phyloP scores from a whole-genome alignment of 768 basidiomycete genomes.

The Baorangia bicolor region DNA sequence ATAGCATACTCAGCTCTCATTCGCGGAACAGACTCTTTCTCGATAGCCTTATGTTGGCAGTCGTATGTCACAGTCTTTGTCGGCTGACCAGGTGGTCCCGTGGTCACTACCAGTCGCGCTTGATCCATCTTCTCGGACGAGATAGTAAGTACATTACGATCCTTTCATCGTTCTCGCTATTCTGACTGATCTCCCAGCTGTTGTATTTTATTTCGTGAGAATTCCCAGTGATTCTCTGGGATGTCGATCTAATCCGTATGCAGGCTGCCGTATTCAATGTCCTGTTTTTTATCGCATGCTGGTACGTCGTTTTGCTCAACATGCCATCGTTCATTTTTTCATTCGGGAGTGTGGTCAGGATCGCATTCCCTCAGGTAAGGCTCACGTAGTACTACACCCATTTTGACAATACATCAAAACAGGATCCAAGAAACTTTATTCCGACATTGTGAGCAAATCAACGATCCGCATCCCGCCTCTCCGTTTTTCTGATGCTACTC shows the following conservation, averaged over 20 bases:
- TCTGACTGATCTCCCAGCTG: conserved; percentile 8
- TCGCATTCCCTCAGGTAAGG: conserved; percentile 9
- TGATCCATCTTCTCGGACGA: conserved; percentile 19
- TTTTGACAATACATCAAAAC: not conserved
- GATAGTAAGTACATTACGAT: conserved; percentile 20
- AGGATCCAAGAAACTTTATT: conserved; percentile 20
- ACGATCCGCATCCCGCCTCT: not conserved
- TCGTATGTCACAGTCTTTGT: conserved; percentile 6
- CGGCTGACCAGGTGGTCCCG: not conserved
- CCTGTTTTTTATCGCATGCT: conserved; percentile 7
- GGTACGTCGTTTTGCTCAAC: conserved; percentile 8
- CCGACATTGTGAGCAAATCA: conserved; percentile 5
- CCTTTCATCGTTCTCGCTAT: not conserved
- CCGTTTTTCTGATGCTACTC: not conserved
- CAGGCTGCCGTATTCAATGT: conserved; percentile 10
- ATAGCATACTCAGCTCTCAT: not conserved
- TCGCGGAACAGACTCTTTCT: conserved; percentile 12
- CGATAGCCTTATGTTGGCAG: conserved; percentile 8
- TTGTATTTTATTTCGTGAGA: conserved; percentile 18
- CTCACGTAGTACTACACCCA: too few relatives aligned
- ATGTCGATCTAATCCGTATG: not conserved
- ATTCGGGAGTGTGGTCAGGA: conserved; percentile 3
- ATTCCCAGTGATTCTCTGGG: not conserved
- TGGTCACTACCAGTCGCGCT: not conserved
- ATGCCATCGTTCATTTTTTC: not conserved